Conservation (phyloP, 805 yeast genomes). For the Pichia manshurica region DNA sequence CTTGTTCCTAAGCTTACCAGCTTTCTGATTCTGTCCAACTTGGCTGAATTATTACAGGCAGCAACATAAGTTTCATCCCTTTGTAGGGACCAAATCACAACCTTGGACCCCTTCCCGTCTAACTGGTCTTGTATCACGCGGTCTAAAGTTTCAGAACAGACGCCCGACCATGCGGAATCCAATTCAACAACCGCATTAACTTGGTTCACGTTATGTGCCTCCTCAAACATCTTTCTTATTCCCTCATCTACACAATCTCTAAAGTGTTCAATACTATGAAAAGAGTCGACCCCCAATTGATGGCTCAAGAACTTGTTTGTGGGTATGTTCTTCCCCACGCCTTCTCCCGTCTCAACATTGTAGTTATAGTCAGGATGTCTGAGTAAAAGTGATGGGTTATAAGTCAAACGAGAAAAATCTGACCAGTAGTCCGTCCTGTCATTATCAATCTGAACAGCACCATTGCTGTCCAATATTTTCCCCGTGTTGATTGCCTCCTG, state of each 20-base stretch:
- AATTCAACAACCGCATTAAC: slow-evolving; percentile 62
- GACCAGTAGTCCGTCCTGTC: slow-evolving; percentile 66
- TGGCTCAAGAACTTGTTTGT: slow-evolving; percentile 40
- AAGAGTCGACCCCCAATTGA: slow-evolving; percentile 59
- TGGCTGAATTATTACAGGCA: neutral
- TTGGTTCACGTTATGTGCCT: slow-evolving; percentile 70
- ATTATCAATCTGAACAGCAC: slow-evolving; percentile 31
- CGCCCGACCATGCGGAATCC: slow-evolving; percentile 84
- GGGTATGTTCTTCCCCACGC: slow-evolving; percentile 22
- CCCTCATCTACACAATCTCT: slow-evolving; percentile 50
- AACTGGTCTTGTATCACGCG: slow-evolving; percentile 15
- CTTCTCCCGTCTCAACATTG: slow-evolving; percentile 31
- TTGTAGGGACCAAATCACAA: slow-evolving; percentile 13
- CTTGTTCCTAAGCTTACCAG: slow-evolving; percentile 1
- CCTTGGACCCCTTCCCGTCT: slow-evolving; percentile 9
- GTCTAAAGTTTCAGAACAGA: slow-evolving; percentile 43
- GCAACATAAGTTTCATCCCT: neutral
- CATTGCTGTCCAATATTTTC: slow-evolving; percentile 22
- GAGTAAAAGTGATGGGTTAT: slow-evolving; percentile 54
- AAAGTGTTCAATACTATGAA: slow-evolving; percentile 31
- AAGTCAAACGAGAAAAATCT: slow-evolving; percentile 65
- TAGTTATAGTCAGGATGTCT: slow-evolving; percentile 56
- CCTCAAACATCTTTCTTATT: slow-evolving; percentile 62
- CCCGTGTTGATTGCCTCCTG: slow-evolving; percentile 54
- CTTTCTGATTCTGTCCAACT: slow-evolving; percentile 9